Percentiles rank a stretch among this genome's conserved stretches.
Evolutionary conservation across 345 rosid species (phyloP).

Genomic region (Hypericum perforatum): DNA sequence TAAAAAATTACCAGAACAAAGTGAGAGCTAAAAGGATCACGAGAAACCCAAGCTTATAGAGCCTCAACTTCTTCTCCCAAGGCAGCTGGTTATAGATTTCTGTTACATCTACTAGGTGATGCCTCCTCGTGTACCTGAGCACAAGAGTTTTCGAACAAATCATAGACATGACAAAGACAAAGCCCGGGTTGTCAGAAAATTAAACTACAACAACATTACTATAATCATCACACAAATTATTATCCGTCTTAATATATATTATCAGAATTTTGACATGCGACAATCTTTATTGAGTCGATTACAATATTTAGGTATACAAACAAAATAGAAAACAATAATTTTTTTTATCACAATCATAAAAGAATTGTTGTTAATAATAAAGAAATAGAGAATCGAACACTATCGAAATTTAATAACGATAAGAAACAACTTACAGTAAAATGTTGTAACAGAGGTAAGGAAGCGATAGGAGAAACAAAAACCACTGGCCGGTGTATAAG

Average conservation of each 20-base stretch:
- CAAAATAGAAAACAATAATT: background rate
- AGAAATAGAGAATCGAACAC: background rate
- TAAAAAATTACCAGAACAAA: constrained; percentile 9
- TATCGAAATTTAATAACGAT: background rate
- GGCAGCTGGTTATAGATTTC: constrained; percentile 16
- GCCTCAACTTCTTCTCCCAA: constrained; percentile 8
- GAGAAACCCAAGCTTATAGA: constrained; percentile 6
- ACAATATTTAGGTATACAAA: no score
- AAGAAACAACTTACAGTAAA: constrained; percentile 28
- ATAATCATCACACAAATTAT: no score
- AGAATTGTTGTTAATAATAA: background rate
- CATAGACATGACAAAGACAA: no score
- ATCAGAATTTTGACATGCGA: no score
- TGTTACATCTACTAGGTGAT: constrained; percentile 9
- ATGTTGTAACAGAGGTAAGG: constrained; percentile 31
- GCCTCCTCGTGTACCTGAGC: constrained; percentile 8
- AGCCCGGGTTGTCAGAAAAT: no score
- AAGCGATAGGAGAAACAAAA: constrained; percentile 24
- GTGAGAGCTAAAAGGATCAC: constrained; percentile 3
- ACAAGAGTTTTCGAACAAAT: background rate
- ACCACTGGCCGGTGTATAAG: constrained; percentile 36
- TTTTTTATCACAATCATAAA: background rate
- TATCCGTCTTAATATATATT: no score
- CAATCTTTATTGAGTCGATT: no score
- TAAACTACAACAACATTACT: no score